Conservation (phyloP, 345 rosid genomes). For the Brassica rapa region DNA sequence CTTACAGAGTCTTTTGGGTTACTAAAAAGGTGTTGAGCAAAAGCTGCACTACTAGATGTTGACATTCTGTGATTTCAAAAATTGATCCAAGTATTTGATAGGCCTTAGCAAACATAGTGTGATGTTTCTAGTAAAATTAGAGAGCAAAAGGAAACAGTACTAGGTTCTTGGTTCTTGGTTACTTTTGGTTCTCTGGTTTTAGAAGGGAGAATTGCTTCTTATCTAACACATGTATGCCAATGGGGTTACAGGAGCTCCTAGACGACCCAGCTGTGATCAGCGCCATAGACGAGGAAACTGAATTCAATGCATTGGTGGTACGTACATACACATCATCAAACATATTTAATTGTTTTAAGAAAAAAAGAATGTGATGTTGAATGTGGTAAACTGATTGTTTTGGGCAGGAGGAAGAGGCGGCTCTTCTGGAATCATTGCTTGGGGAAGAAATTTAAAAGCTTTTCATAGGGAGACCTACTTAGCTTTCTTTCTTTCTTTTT, state of each 20-base stretch:
- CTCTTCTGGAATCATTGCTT: slow-evolving; percentile 71
- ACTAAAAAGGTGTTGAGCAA: background rate
- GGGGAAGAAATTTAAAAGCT: slow-evolving; percentile 54
- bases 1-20: background rate
- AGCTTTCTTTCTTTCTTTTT: slow-evolving; percentile 3
- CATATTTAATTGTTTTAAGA: background rate
- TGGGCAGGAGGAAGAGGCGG: slow-evolving; percentile 86
- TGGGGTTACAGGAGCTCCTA: slow-evolving; percentile 67
- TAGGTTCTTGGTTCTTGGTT: slow-evolving; percentile 11
- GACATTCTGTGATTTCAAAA: background rate
- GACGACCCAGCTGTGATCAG: slow-evolving; percentile 75
- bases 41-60: background rate
- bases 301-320: slow-evolving; percentile 95
- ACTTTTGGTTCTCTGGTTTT: slow-evolving; percentile 1
- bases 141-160: background rate
- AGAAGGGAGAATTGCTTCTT: background rate
- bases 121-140: background rate
- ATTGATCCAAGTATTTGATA: background rate
- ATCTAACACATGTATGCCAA: background rate
- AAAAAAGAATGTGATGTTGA: slow-evolving; percentile 1
- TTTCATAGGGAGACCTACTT: background rate
- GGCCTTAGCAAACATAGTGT: background rate
- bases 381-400: slow-evolving; percentile 17
- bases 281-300: slow-evolving; percentile 89
- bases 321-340: slow-evolving; percentile 17